Percentiles rank a stretch among this genome's conserved stretches.
phyloP scores from a whole-genome alignment of 805 yeast species.

The Candida bentonensis region DNA sequence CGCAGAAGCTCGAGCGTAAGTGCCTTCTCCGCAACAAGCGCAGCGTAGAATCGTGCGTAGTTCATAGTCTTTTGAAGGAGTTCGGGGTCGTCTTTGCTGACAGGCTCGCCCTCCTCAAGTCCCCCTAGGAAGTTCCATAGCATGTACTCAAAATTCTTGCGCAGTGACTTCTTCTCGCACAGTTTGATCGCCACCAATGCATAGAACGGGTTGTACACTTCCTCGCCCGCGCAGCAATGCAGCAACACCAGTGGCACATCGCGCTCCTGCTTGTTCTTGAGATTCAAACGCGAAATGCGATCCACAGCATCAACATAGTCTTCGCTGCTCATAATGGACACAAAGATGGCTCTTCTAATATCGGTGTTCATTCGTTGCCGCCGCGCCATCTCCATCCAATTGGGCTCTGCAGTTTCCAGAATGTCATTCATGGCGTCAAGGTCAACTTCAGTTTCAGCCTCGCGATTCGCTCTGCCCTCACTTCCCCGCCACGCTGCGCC shows the following conservation, averaged over 20 bases:
- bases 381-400: constrained; percentile 79
- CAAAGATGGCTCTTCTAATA: constrained; percentile 82
- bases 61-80: constrained; percentile 50
- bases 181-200: constrained; percentile 64
- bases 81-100: constrained; percentile 29
- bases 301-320: constrained; percentile 82
- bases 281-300: constrained; percentile 62
- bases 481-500: constrained; percentile 95
- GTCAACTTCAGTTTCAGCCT: constrained; percentile 23
- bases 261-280: constrained; percentile 66
- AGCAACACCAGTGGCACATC: constrained; percentile 77
- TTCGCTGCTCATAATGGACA: constrained; percentile 88
- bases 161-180: constrained; percentile 54
- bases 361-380: constrained; percentile 92
- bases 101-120: constrained; percentile 34
- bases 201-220: constrained; percentile 80
- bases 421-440: constrained; percentile 40
- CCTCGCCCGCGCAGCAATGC: constrained; percentile 78
- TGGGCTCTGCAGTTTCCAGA: constrained; percentile 59
- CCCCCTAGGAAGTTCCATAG: constrained; percentile 78
- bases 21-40: constrained; percentile 55
- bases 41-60: constrained; percentile 71
- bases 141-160: constrained; percentile 76
- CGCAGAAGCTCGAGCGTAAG: constrained; percentile 62
- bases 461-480: constrained; percentile 15